Evolutionary conservation across 805 yeast genomes (phyloP).

Genomic region (Wickerhamiella kurtzmanii): DNA sequence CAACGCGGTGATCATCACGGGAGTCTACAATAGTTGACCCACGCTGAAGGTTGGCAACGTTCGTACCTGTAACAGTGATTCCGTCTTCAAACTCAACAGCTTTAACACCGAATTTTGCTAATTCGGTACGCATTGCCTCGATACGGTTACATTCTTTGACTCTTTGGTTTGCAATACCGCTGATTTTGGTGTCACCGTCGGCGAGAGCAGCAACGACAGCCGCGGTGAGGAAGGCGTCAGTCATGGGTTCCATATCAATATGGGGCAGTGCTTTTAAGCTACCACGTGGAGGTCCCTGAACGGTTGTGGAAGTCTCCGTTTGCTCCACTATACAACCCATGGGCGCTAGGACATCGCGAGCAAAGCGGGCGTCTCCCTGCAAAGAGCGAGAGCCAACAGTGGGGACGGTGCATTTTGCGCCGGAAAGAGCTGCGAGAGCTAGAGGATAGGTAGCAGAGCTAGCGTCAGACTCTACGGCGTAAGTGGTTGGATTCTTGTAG

Average conservation of each 20-base stretch:
- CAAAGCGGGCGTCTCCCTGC: slow-evolving; percentile 96
- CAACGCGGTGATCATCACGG: slow-evolving; percentile 95
- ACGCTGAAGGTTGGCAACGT: background rate
- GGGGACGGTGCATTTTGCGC: slow-evolving; percentile 84
- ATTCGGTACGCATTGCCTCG: slow-evolving; percentile 80
- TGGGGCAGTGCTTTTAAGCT: slow-evolving; percentile 49
- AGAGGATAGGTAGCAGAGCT: slow-evolving; percentile 95
- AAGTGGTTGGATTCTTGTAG: slow-evolving; percentile 69
- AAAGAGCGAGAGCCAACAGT: slow-evolving; percentile 83
- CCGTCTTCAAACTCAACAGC: slow-evolving; percentile 88
- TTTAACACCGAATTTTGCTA: slow-evolving; percentile 78
- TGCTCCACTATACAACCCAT: slow-evolving; percentile 92
- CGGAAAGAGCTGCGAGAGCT: slow-evolving; percentile 94
- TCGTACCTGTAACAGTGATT: slow-evolving; percentile 66
- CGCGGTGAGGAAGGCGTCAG: slow-evolving; percentile 95
- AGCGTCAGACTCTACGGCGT: slow-evolving; percentile 91
- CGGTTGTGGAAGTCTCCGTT: slow-evolving; percentile 77
- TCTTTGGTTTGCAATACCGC: slow-evolving; percentile 95
- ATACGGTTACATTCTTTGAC: slow-evolving; percentile 96
- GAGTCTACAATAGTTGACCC: slow-evolving; percentile 32
- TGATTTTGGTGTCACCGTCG: slow-evolving; percentile 55
- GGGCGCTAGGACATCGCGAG: slow-evolving; percentile 78
- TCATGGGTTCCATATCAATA: slow-evolving; percentile 99
- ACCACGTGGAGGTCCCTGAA: slow-evolving; percentile 60
- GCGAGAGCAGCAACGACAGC: slow-evolving; percentile 95